Evolutionary conservation across 1,139 yeast species (phyloP).

Genomic region (Geotrichum phurueaensis): DNA sequence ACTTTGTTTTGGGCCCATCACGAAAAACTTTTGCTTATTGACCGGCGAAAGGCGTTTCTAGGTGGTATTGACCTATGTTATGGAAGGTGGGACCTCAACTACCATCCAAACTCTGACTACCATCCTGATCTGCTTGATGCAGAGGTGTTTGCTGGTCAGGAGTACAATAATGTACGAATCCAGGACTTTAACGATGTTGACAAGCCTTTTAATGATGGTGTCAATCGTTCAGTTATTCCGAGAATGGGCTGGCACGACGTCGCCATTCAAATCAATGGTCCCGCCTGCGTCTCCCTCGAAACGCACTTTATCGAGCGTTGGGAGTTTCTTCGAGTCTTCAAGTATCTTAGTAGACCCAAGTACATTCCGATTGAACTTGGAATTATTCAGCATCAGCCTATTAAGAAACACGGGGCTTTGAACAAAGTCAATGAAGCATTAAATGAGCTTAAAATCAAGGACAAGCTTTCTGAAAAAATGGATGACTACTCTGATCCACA

Average conservation of each 20-base stretch:
- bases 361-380: slow-evolving; percentile 19
- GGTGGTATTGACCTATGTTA: slow-evolving; percentile 61
- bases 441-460: background rate
- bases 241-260: slow-evolving; percentile 24
- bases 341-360: slow-evolving; percentile 20
- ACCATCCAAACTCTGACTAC: slow-evolving; percentile 36
- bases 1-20: slow-evolving; percentile 67
- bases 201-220: slow-evolving; percentile 18
- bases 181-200: slow-evolving; percentile 19
- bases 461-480: slow-evolving; percentile 3
- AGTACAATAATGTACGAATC: slow-evolving; percentile 21
- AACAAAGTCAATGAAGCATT: slow-evolving; percentile 5
- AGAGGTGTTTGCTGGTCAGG: slow-evolving; percentile 20
- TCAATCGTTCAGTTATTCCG: slow-evolving; percentile 18
- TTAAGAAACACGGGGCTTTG: background rate
- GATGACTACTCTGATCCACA: slow-evolving; percentile 16
- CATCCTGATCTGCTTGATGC: slow-evolving; percentile 20
- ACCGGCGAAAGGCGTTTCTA: slow-evolving; percentile 51
- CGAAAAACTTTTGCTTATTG: slow-evolving; percentile 53
- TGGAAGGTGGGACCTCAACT: slow-evolving; percentile 60
- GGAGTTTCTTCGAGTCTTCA: slow-evolving; percentile 21
- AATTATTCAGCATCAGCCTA: slow-evolving; percentile 14
- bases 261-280: slow-evolving; percentile 20
- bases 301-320: slow-evolving; percentile 22
- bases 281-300: slow-evolving; percentile 20